Evolutionary conservation across 768 basidiomycete genomes (phyloP).

Genomic region (Hebeloma cylindrosporum): DNA sequence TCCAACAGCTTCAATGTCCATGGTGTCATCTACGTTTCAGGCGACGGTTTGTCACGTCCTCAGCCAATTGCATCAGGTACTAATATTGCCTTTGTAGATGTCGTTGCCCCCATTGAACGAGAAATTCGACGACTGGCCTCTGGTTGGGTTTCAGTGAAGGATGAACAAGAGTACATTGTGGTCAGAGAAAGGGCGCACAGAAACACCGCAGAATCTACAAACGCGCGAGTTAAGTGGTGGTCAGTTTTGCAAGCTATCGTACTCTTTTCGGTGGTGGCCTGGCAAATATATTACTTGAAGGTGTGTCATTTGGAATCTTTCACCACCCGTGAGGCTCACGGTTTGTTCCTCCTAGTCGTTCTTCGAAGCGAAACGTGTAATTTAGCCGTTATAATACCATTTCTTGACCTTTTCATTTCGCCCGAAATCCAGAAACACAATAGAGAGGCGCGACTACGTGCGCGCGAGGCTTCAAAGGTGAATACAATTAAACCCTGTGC

Average conservation of each 20-base stretch:
- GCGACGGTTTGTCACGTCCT: slow-evolving; percentile 61
- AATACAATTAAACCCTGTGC: background rate
- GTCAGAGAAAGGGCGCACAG: slow-evolving; percentile 90
- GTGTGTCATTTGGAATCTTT: slow-evolving; percentile 47
- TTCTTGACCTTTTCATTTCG: background rate
- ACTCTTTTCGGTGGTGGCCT: slow-evolving; percentile 86
- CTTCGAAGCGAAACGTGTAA: slow-evolving; percentile 33
- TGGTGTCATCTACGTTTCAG: slow-evolving; percentile 90
- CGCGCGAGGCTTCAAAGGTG: background rate
- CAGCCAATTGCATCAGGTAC: slow-evolving; percentile 3
- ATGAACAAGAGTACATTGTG: slow-evolving; percentile 98
- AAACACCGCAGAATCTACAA: slow-evolving; percentile 92
- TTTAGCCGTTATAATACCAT: slow-evolving; percentile 20
- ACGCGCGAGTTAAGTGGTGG: slow-evolving; percentile 99
- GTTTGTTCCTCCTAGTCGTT: slow-evolving; percentile 39
- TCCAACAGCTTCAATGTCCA: slow-evolving; percentile 90
- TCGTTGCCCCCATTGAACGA: slow-evolving; percentile 92
- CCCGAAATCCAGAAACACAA: background rate
- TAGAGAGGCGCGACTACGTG: background rate
- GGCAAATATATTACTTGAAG: slow-evolving; percentile 98
- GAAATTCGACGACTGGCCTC: slow-evolving; percentile 87
- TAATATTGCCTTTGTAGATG: slow-evolving; percentile 45
- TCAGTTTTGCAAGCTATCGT: slow-evolving; percentile 88
- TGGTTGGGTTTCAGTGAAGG: slow-evolving; percentile 87
- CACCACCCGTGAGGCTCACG: slow-evolving; percentile 68